These are phyloP conservation scores for Ustilago shanxiensis DNA, from an alignment of 1,284 basidiomycete genomes.

Conservation along the genomic window DNA sequence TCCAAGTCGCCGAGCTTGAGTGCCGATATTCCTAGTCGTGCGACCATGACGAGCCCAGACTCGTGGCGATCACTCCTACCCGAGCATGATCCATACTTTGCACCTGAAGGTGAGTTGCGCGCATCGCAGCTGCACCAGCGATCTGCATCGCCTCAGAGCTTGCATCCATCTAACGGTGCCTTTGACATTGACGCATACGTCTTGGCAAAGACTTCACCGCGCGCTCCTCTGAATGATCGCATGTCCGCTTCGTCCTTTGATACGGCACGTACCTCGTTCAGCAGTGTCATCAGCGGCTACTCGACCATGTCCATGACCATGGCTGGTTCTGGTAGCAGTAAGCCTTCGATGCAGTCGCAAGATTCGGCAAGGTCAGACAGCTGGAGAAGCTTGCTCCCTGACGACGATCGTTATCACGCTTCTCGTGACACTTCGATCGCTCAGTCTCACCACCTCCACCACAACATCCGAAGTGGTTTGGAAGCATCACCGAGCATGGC, in stretches of 20 bases:
- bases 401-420: constrained; percentile 43
- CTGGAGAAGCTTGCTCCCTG: constrained; percentile 51
- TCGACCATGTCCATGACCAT: constrained; percentile 45
- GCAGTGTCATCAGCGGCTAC: constrained; percentile 44
- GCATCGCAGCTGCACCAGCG: constrained; percentile 14
- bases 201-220: constrained; percentile 30
- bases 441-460: background rate
- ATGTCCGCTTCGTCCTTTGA: constrained; percentile 32
- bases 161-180: constrained; percentile 13
- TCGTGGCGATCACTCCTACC: constrained; percentile 59
- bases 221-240: constrained; percentile 17
- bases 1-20: constrained; percentile 19
- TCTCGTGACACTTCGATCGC: constrained; percentile 14
- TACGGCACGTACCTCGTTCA: constrained; percentile 44
- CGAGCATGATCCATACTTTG: constrained; percentile 60
- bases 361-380: constrained; percentile 31
- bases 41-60: constrained; percentile 51
- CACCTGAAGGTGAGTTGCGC: constrained; percentile 29
- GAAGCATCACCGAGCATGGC: constrained; percentile 21
- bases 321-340: constrained; percentile 12
- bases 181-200: constrained; percentile 34
- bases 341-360: constrained; percentile 14
- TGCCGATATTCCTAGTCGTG: constrained; percentile 12
- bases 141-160: constrained; percentile 29
- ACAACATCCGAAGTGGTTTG: background rate